Evolutionary conservation across 768 basidiomycete genomes (phyloP).

Genomic region (Collybia nuda): DNA sequence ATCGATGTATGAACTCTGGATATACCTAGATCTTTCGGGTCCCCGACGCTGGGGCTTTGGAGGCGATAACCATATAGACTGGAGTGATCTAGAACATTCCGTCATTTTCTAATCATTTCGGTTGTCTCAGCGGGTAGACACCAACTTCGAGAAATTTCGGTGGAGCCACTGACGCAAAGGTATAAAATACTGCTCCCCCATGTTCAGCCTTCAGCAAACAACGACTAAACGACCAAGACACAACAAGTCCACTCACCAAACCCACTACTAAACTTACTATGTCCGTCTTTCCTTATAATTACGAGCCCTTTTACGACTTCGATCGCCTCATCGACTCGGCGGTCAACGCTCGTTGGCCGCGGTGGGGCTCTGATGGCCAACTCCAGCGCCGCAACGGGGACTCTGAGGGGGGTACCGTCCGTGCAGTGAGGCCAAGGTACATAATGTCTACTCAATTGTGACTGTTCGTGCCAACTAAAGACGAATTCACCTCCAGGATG

Average conservation of each 20-base stretch:
- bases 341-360: constrained; percentile 4
- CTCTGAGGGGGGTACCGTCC: not conserved
- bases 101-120: no score
- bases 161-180: no score
- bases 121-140: no score
- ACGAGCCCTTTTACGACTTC: constrained; percentile 39
- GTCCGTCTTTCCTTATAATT: constrained; percentile 33
- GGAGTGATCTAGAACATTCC: no score
- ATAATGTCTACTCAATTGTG: not conserved
- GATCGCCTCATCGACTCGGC: constrained; percentile 41
- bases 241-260: not conserved
- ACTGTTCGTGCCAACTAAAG: not conserved
- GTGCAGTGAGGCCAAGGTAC: constrained; percentile 3
- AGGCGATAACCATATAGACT: no score
- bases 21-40: no score
- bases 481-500: constrained; percentile 29
- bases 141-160: no score
- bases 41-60: no score
- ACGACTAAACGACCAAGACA: no score
- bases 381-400: not conserved
- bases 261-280: not conserved
- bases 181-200: no score
- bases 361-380: not conserved
- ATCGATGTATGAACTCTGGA: no score
- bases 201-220: no score